phyloP scores from a whole-genome alignment of 2,329 filamentous ascomycete species.

The Diaporthe sp. region DNA sequence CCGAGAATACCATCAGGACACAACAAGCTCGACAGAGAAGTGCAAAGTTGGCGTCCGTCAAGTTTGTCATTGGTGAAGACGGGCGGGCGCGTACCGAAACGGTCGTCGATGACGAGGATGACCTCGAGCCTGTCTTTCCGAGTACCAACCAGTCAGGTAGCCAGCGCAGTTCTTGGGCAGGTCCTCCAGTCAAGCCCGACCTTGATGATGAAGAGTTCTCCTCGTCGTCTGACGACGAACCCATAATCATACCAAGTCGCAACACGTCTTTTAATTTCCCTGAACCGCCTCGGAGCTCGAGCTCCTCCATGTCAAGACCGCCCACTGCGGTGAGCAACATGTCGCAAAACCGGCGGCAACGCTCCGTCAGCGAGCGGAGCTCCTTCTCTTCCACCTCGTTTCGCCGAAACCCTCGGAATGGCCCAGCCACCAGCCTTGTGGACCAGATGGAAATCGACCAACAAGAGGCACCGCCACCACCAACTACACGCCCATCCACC shows the following conservation, averaged over 20 bases:
- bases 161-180: conserved; percentile 21
- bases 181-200: conserved; percentile 1
- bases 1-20: conserved; percentile 55
- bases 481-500: conserved; percentile 27
- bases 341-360: conserved; percentile 25
- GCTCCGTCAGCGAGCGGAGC: conserved; percentile 29
- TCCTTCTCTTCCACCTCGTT: conserved; percentile 1
- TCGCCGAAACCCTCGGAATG: neutral
- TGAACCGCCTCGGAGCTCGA: conserved; percentile 50
- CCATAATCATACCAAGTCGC: conserved; percentile 72
- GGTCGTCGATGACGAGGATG: conserved; percentile 53
- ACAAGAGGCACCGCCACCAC: conserved; percentile 3
- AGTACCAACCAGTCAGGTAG: conserved; percentile 40
- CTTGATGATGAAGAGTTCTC: conserved; percentile 52
- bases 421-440: neutral
- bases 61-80: conserved; percentile 71
- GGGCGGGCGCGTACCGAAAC: conserved; percentile 68
- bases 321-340: conserved; percentile 43
- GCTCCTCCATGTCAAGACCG: conserved; percentile 27
- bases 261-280: conserved; percentile 68
- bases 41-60: conserved; percentile 60
- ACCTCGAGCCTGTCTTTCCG: conserved; percentile 48
- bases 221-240: conserved; percentile 72
- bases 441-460: conserved; percentile 32
- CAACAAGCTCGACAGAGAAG: conserved; percentile 54